Evolutionary conservation across 805 yeast genomes (phyloP), one percentile per base, ranked within the genome.

Genomic region (Grigorovia yakushimaensis): DNA sequence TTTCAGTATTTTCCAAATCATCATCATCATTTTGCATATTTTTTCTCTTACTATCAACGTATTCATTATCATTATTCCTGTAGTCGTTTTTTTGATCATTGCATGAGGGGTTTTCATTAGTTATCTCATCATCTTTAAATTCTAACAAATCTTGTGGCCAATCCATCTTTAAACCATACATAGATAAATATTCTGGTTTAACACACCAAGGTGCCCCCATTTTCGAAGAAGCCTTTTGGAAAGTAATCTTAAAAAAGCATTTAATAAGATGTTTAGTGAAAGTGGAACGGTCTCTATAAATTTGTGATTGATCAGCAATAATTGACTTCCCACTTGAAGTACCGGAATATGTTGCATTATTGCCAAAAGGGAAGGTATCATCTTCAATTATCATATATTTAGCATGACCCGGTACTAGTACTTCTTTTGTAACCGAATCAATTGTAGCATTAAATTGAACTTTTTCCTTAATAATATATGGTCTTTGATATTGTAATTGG

Each of bases 191-290:
- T 54, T 82, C 81, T 22, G 78, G 79, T 60, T 82, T 84, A 15
- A 93, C 93, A 19, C 91, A 80, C 98, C 98, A 93, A 2, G 98
- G 98, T 2, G 97, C 91, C 3, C 98, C 97, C 40, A 82, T 72
- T 72, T 84, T 86, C 47, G 82, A 75, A 1, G 89, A 85, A 47
- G 95, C 78, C 7, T 84, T 73, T 61, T 87, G 74, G 56, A 69
- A 33, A 47, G 74, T 76, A 61, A 85, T 74, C 65, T 89, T 85
- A 61, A 89, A 74, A 61, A 93, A 82, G n/a, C 96, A 82, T 62
- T 89, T 84, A 36, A 93, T 84, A 46, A 84, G 75, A 78, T 89
- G 83, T 64, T 91, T 93, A 9, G 97, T 89, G 68, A 88, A 89
- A 46, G 83, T 74, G 51, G 83, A 82, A 50, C 97, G 74, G 60